These are phyloP conservation scores for Pseudogymnoascus sp. DNA, from an alignment of 2,329 filamentous ascomycete genomes.

Conservation along the genomic window DNA sequence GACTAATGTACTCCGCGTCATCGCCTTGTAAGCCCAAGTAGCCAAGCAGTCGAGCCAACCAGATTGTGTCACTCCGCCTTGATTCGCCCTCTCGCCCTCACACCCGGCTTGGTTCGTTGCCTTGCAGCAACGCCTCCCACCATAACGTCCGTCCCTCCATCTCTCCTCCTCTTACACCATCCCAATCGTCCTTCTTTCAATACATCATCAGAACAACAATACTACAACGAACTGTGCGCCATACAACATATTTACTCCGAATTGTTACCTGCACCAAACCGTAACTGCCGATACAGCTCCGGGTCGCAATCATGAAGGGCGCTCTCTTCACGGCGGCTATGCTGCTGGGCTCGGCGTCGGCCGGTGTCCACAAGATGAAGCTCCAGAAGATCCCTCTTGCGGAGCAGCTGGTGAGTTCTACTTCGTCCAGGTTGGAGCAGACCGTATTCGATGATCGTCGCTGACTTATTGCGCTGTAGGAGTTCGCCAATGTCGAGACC, in stretches of 20 bases:
- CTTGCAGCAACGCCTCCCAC: background rate
- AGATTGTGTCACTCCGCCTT: background rate
- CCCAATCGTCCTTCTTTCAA: constrained; percentile 2
- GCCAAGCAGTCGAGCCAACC: background rate
- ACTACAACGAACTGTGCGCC: background rate
- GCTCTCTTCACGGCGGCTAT: constrained; percentile 69
- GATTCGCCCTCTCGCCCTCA: background rate
- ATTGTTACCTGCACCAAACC: background rate
- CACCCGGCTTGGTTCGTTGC: constrained; percentile 7
- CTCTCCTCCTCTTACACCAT: background rate
- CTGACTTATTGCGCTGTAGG: constrained; percentile 38
- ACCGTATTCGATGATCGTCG: constrained; percentile 19
- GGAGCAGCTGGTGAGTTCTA: constrained; percentile 74
- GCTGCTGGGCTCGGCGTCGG: constrained; percentile 76
- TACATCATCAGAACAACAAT: background rate
- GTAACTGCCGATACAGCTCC: background rate
- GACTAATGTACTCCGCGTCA: constrained; percentile 1
- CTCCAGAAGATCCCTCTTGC: constrained; percentile 91
- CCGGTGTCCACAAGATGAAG: constrained; percentile 91
- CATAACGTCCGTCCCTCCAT: background rate
- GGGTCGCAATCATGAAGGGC: constrained; percentile 65
- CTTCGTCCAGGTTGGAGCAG: constrained; percentile 4
- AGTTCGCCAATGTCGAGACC: constrained; percentile 68
- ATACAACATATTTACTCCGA: background rate
- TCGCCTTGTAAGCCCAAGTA: background rate